Conservation (phyloP, 2,329 filamentous ascomycete species). For the Calonectria pauciramosa region DNA sequence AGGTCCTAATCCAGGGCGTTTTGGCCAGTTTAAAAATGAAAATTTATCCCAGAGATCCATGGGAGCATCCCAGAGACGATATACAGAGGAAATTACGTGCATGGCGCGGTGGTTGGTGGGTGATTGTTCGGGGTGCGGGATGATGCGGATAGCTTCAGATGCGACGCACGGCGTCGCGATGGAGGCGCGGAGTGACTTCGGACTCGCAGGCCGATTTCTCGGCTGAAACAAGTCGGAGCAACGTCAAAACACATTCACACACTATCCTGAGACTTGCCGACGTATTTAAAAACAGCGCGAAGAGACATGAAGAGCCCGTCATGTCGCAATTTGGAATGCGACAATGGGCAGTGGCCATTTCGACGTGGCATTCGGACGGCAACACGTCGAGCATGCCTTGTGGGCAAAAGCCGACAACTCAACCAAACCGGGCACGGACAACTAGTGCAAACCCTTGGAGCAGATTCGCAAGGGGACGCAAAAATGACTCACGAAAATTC, state of each 20-base stretch:
- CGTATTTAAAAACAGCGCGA: constrained; percentile 25
- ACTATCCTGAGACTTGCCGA: constrained; percentile 34
- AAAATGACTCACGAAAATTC: constrained; percentile 50
- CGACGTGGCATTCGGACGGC: constrained; percentile 34
- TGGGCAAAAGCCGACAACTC: constrained; percentile 35
- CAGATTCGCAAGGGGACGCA: constrained; percentile 33
- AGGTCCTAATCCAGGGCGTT: background rate
- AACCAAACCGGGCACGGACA: constrained; percentile 27
- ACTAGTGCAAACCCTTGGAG: constrained; percentile 41
- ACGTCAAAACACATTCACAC: constrained; percentile 28
- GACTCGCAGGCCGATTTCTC: constrained; percentile 21
- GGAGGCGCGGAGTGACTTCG: constrained; percentile 48
- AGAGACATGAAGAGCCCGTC: constrained; percentile 18
- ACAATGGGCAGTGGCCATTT: constrained; percentile 45
- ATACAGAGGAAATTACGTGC: constrained; percentile 4
- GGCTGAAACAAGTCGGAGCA: constrained; percentile 22
- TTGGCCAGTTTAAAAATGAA: constrained; percentile 34
- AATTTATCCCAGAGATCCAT: constrained; percentile 26
- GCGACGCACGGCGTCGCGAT: constrained; percentile 37
- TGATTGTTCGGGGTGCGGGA: constrained; percentile 37
- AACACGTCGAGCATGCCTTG: constrained; percentile 28
- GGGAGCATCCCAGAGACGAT: background rate
- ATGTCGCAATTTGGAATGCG: constrained; percentile 50
- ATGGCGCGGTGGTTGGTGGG: constrained; percentile 34
- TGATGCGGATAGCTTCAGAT: constrained; percentile 54